Conservation (phyloP, 192 early-diverging fungal genomes). For the Backusella westeae region DNA sequence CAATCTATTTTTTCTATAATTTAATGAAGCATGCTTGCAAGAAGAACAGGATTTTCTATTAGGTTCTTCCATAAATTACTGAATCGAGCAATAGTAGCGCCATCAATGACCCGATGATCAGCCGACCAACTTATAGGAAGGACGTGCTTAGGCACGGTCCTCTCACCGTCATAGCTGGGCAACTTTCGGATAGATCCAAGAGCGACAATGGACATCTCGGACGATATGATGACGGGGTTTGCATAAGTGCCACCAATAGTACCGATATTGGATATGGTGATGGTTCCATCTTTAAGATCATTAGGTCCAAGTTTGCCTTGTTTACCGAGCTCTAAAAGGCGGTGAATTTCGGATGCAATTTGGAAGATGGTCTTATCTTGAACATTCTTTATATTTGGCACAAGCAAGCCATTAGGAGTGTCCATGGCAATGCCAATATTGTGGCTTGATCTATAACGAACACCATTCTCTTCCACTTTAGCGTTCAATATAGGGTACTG, state of each 20-base stretch:
- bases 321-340: constrained; percentile 66
- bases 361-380: constrained; percentile 84
- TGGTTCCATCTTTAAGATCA: constrained; percentile 82
- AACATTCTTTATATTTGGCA: constrained; percentile 93
- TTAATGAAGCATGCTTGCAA: constrained; percentile 63
- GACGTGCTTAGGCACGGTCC: constrained; percentile 68
- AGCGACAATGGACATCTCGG: constrained; percentile 88
- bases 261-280: constrained; percentile 95
- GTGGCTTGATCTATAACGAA: constrained; percentile 75
- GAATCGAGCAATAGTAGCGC: constrained; percentile 93
- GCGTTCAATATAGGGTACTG: constrained; percentile 90
- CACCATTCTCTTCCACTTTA: constrained; percentile 47
- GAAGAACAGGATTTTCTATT: constrained; percentile 80
- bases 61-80: constrained; percentile 78
- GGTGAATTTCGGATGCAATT: constrained; percentile 83
- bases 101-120: constrained; percentile 95
- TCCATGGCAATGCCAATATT: constrained; percentile 98
- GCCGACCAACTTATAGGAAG: constrained; percentile 87
- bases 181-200: constrained; percentile 80
- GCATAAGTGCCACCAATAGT: constrained; percentile 92
- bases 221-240: constrained; percentile 82
- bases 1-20: neutral
- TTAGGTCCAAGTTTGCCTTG: constrained; percentile 55
- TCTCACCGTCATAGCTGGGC: constrained; percentile 52
- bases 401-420: constrained; percentile 87